Conservation (phyloP, 768 basidiomycete genomes). For the Boletellus ananas region DNA sequence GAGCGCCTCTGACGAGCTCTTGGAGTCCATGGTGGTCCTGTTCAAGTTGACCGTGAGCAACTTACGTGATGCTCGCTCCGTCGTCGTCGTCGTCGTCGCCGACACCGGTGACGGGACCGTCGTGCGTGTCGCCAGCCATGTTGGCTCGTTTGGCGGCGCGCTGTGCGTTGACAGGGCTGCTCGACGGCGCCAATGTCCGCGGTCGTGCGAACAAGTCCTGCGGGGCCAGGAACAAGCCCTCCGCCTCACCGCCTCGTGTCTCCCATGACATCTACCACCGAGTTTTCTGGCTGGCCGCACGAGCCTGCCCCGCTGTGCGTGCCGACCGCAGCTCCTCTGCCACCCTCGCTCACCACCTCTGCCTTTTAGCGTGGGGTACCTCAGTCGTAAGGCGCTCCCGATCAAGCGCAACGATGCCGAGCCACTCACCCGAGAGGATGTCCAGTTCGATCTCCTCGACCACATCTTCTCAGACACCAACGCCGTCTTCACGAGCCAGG, state of each 20-base stretch:
- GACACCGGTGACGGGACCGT: conserved; percentile 4
- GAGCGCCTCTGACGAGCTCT: conserved; percentile 23
- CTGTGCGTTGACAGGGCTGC: conserved; percentile 2
- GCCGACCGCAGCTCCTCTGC: conserved; percentile 8
- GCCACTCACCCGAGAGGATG: conserved; percentile 76
- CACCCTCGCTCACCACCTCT: conserved; percentile 7
- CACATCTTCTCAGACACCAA: conserved; percentile 71
- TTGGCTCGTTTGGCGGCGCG: background rate
- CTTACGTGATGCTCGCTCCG: conserved; percentile 19
- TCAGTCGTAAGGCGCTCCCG: conserved; percentile 61
- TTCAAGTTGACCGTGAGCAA: conserved; percentile 22
- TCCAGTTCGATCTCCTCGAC: conserved; percentile 81
- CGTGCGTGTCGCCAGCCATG: conserved; percentile 1
- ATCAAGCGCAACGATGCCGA: conserved; percentile 84
- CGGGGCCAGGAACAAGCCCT: conserved; percentile 18
- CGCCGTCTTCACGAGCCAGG: conserved; percentile 68
- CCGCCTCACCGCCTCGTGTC: conserved; percentile 35
- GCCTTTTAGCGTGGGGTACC: conserved; percentile 49
- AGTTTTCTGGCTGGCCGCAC: conserved; percentile 40
- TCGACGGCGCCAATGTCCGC: conserved; percentile 14
- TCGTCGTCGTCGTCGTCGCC: conserved; percentile 7
- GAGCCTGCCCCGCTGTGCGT: conserved; percentile 55
- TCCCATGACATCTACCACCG: conserved; percentile 46
- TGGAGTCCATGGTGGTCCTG: conserved; percentile 22
- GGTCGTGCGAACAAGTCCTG: conserved; percentile 28